Evolutionary conservation across 176 grass and related monocot species (phyloP), one percentile per base, ranked within the genome.

Genomic region (Themeda triandra): DNA sequence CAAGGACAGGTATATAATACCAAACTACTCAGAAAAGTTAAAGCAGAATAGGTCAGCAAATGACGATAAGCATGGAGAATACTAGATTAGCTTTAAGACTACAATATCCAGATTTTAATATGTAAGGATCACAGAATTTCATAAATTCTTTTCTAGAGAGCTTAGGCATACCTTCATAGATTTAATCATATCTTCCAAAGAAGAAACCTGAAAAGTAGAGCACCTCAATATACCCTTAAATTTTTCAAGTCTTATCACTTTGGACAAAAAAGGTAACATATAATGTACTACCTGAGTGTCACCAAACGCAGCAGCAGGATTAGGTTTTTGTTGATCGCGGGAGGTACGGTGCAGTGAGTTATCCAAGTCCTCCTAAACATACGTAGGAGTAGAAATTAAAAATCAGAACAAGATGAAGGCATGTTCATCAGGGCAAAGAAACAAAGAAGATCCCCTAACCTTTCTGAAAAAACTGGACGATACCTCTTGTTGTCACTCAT

Each of bases 381-480:
- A 59, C 14, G 39, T 80, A 69, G 40, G 6, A 84, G 27, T 59
- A 87, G n/a, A 72, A 76, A 56, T 31, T 60, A 48, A 51, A 56
- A 71, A 18, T 18, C n/a, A 51, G 39, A 77, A 71, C 33, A 71
- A 21, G 21, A 68, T 36, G 15, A 76, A 85, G 63, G 13, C 4
- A 70, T 59, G 25, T 36, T 32, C 15, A 44, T 0, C n/a, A 77
- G 51, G 19, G 68, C 33, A 39, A 80, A 42, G 3, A 18, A 14
- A 86, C 35, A 60, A 70, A 2, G 63, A 69, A 79, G 31, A 51
- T 58, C 28, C 58, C 46, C 72, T 32, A 36, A 98, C 95, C 95
- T 98, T 98, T 88, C 95, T 92, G 76, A 98, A 98, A 91, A 98
- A 90, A 92, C 79, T 88, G 95, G 95, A 21, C 89, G 92, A 81